Conservation (phyloP, 768 basidiomycete genomes). For the Leccinellum albellum region DNA sequence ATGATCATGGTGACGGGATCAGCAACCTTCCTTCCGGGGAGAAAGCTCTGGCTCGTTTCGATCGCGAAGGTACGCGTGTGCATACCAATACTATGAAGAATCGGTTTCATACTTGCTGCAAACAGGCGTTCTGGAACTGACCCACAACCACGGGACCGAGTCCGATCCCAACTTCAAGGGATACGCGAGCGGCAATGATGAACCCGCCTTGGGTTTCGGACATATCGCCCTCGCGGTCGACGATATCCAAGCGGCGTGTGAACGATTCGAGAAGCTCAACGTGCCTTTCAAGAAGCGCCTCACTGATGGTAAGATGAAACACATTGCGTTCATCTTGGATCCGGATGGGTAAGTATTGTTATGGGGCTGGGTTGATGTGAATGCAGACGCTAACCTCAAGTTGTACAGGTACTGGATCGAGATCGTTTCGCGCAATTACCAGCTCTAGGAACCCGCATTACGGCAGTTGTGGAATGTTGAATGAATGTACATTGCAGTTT, state of each 20-base stretch:
- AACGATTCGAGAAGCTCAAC: conserved; percentile 72
- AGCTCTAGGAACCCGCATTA: conserved; percentile 15
- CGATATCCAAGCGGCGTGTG: conserved; percentile 79
- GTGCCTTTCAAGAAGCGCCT: conserved; percentile 87
- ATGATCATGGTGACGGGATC: conserved; percentile 50
- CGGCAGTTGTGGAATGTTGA: neutral
- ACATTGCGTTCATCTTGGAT: conserved; percentile 82
- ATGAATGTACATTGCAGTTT: neutral
- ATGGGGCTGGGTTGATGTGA: neutral
- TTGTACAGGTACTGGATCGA: conserved; percentile 57
- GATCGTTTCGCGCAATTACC: conserved; percentile 39
- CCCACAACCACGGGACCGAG: conserved; percentile 91
- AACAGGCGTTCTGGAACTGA: conserved; percentile 78
- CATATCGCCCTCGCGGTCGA: conserved; percentile 87
- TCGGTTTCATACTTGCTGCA: neutral
- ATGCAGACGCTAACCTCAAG: neutral
- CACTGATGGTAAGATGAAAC: conserved; percentile 79
- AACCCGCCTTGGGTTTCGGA: conserved; percentile 75
- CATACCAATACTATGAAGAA: neutral
- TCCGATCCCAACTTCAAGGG: conserved; percentile 71
- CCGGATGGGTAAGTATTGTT: conserved; percentile 64
- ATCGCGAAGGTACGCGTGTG: conserved; percentile 59
- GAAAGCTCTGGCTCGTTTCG: conserved; percentile 43
- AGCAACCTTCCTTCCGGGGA: conserved; percentile 49
- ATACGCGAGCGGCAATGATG: conserved; percentile 82